Conservation (phyloP, 73 alveolate genomes). For the Paramecium sexaurelia region DNA sequence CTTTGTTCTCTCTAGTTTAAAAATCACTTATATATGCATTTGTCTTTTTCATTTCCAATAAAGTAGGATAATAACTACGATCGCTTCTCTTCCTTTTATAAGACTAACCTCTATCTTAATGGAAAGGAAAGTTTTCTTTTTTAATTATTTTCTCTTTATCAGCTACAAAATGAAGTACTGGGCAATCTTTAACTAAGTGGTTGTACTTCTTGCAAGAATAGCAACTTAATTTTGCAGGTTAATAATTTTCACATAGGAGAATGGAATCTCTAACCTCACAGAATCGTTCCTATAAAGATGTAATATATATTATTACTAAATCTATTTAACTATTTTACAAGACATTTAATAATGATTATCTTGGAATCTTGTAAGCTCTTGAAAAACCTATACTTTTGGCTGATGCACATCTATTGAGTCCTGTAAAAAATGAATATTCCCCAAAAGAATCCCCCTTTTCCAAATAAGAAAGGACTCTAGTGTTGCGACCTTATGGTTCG, state of each 20-base stretch:
- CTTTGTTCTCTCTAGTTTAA: not conserved
- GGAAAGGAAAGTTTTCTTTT: not conserved
- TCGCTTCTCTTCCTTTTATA: not conserved
- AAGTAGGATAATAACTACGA: not conserved
- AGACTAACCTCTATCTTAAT: not conserved
- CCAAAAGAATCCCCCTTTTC: constrained; percentile 71
- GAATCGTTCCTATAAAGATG: constrained; percentile 15
- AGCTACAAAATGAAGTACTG: constrained; percentile 8
- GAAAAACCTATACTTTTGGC: constrained; percentile 74
- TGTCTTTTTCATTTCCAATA: not conserved
- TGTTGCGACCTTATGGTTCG: not conserved
- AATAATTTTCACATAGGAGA: not conserved
- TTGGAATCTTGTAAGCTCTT: constrained; percentile 59
- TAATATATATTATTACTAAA: not conserved
- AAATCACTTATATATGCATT: not conserved
- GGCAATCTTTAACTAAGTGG: constrained; percentile 41
- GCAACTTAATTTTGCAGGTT: constrained; percentile 15
- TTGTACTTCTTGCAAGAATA: constrained; percentile 14
- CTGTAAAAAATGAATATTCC: constrained; percentile 75
- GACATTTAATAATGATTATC: constrained; percentile 18
- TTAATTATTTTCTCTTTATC: constrained; percentile 35
- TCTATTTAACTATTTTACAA: not conserved
- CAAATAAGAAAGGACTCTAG: not conserved
- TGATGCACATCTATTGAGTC: constrained; percentile 63
- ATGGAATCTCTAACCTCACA: constrained; percentile 26